A percentile compares a stretch with the other conserved stretches of the same genome.
Conservation (phyloP, 2,329 filamentous ascomycete genomes). For the Hypoxylon sp. region DNA sequence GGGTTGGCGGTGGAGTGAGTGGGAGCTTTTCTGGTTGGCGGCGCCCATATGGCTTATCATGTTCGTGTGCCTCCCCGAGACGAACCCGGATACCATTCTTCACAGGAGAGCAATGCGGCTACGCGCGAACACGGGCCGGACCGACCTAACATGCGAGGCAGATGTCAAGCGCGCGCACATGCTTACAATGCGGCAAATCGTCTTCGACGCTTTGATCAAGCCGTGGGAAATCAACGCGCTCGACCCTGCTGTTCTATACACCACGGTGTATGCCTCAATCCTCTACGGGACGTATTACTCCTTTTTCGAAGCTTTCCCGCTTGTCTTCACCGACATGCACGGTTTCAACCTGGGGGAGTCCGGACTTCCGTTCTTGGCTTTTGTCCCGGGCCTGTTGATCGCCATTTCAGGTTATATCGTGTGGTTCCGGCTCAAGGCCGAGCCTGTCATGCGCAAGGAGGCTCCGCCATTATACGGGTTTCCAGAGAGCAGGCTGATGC, state of each 20-base stretch:
- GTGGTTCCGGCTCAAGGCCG: conserved; percentile 54
- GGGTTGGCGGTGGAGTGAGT: conserved; percentile 41
- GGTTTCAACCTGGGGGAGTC: conserved; percentile 60
- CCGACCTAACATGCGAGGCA: conserved; percentile 39
- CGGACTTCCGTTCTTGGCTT: conserved; percentile 60
- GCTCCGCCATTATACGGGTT: conserved; percentile 41
- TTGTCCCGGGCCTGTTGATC: conserved; percentile 58
- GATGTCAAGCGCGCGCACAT: conserved; percentile 48
- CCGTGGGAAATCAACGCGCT: conserved; percentile 54
- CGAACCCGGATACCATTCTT: conserved; percentile 48
- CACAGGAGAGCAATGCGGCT: conserved; percentile 39
- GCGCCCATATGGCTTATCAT: conserved; percentile 37
- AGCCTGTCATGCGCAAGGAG: conserved; percentile 39
- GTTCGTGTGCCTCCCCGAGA: conserved; percentile 51
- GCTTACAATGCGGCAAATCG: conserved; percentile 37
- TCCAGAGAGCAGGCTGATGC: conserved; percentile 50
- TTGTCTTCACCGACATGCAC: conserved; percentile 62
- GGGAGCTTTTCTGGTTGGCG: conserved; percentile 43
- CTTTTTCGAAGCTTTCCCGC: conserved; percentile 65
- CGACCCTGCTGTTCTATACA: conserved; percentile 55
- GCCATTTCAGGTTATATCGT: conserved; percentile 55
- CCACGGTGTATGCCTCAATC: conserved; percentile 59
- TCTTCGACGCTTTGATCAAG: conserved; percentile 47
- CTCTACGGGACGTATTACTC: conserved; percentile 62
- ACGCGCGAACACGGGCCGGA: conserved; percentile 26